Evolutionary conservation across 495 filamentous ascomycete genomes (phyloP).

Genomic region (Talaromyces borbonicus): DNA sequence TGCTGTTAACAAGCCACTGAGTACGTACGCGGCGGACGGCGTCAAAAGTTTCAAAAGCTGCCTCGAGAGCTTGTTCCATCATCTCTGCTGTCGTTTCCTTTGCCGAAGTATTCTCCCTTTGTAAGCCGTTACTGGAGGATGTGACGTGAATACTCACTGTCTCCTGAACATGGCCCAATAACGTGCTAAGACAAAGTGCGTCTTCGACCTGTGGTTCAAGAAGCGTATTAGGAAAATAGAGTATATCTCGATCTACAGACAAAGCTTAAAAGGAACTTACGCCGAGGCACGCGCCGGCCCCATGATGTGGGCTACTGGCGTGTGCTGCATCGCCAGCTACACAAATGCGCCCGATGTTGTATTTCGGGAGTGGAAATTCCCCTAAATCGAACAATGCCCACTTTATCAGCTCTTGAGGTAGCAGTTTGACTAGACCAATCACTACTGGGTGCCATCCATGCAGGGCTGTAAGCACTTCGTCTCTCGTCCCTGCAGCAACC

Average conservation of each 20-base stretch:
- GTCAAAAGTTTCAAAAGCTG: background rate
- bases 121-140: too few relatives aligned
- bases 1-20: conserved; percentile 14
- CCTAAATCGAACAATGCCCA: conserved; percentile 32
- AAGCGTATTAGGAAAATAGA: too few relatives aligned
- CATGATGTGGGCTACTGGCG: conserved; percentile 29
- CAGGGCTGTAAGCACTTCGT: conserved; percentile 17
- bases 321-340: conserved; percentile 36
- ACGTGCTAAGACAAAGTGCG: too few relatives aligned
- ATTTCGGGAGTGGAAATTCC: conserved; percentile 24
- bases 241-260: too few relatives aligned
- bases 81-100: too few relatives aligned
- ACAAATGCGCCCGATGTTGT: conserved; percentile 16
- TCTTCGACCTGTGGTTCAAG: too few relatives aligned
- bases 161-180: too few relatives aligned
- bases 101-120: too few relatives aligned
- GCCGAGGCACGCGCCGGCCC: conserved; percentile 30
- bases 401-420: conserved; percentile 20
- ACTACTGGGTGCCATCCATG: conserved; percentile 12
- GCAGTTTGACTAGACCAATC: conserved; percentile 11
- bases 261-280: too few relatives aligned
- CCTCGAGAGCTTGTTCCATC: background rate
- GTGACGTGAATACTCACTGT: too few relatives aligned
- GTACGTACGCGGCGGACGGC: background rate
- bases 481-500: conserved; percentile 13